Evolutionary conservation across 1,284 basidiomycete genomes (phyloP).

Genomic region (Trichosporon asahii): DNA sequence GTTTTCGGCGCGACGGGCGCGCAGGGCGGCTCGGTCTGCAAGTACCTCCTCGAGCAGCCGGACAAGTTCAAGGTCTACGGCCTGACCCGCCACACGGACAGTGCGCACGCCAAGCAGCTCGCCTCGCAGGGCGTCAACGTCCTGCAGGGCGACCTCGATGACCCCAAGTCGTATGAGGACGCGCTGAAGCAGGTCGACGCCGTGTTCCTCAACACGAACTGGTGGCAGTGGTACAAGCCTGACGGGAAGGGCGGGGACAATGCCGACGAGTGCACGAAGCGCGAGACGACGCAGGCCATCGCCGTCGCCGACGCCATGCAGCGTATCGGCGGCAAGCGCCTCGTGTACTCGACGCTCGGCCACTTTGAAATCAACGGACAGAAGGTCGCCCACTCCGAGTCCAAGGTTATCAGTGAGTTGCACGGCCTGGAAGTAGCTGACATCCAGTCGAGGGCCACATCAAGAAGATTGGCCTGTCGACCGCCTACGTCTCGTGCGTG

Average conservation of each 20-base stretch:
- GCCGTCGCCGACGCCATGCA: slow-evolving; percentile 14
- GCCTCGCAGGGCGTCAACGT: slow-evolving; percentile 23
- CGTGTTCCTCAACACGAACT: slow-evolving; percentile 32
- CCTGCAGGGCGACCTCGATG: slow-evolving; percentile 25
- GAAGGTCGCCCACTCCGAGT: slow-evolving; percentile 19
- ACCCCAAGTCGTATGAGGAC: slow-evolving; percentile 24
- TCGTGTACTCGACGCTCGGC: slow-evolving; percentile 20
- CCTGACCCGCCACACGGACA: slow-evolving; percentile 19
- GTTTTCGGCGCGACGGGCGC: slow-evolving; percentile 24
- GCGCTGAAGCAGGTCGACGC: slow-evolving; percentile 28
- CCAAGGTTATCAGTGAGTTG: slow-evolving; percentile 18
- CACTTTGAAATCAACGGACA: slow-evolving; percentile 15
- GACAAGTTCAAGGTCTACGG: slow-evolving; percentile 20
- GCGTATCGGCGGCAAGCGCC: slow-evolving; percentile 14
- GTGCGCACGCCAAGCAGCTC: neutral
- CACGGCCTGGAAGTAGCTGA: neutral
- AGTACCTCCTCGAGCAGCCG: slow-evolving; percentile 17
- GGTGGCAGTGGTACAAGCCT: slow-evolving; percentile 27
- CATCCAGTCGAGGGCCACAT: slow-evolving; percentile 15
- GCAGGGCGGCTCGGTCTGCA: slow-evolving; percentile 20
- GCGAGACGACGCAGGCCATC: slow-evolving; percentile 2
- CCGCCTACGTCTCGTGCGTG: slow-evolving; percentile 14
- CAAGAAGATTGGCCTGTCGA: neutral
- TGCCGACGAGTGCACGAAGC: slow-evolving; percentile 4
- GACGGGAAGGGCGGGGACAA: slow-evolving; percentile 7